Percentiles rank a stretch among this genome's conserved stretches.
phyloP scores from a whole-genome alignment of 1,284 basidiomycete species.

The Schizopora paradoxa region DNA sequence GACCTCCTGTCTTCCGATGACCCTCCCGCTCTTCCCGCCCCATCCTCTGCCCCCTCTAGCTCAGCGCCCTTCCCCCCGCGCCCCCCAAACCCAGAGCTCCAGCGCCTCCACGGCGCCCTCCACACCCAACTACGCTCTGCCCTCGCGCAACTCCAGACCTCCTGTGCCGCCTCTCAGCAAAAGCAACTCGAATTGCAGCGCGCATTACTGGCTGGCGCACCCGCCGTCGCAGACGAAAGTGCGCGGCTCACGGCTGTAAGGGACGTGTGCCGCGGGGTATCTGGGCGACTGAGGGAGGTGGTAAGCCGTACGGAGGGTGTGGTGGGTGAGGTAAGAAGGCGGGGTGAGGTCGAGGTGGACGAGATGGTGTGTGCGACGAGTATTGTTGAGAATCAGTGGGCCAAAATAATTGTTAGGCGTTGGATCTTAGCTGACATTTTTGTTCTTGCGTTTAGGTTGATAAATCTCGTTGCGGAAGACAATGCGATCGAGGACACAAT shows the following conservation, averaged over 20 bases:
- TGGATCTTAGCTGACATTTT: constrained; percentile 14
- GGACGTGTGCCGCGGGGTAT: constrained; percentile 82
- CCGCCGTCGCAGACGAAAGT: constrained; percentile 94
- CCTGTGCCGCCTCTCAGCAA: constrained; percentile 64
- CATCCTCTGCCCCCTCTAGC: constrained; percentile 18
- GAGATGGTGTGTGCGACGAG: constrained; percentile 93
- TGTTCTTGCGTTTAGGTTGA: constrained; percentile 50
- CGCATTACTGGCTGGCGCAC: constrained; percentile 85
- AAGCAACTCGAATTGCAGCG: constrained; percentile 74
- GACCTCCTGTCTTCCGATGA: constrained; percentile 36
- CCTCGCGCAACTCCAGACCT: constrained; percentile 59
- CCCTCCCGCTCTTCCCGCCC: constrained; percentile 18
- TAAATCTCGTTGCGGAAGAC: constrained; percentile 96
- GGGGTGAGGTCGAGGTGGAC: constrained; percentile 82
- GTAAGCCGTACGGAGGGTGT: constrained; percentile 64
- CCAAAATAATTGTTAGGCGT: constrained; percentile 6
- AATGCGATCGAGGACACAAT: constrained; percentile 98
- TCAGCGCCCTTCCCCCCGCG: constrained; percentile 59
- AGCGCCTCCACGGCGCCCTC: constrained; percentile 79
- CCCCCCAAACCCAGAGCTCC: constrained; percentile 85
- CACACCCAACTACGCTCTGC: constrained; percentile 72
- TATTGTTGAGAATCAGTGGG: constrained; percentile 91
- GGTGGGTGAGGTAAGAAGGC: constrained; percentile 62
- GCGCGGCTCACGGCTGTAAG: constrained; percentile 91
- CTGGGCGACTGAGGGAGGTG: constrained; percentile 56